Conservation (phyloP, 805 yeast species). For the Cyberlindnera petersonii region DNA sequence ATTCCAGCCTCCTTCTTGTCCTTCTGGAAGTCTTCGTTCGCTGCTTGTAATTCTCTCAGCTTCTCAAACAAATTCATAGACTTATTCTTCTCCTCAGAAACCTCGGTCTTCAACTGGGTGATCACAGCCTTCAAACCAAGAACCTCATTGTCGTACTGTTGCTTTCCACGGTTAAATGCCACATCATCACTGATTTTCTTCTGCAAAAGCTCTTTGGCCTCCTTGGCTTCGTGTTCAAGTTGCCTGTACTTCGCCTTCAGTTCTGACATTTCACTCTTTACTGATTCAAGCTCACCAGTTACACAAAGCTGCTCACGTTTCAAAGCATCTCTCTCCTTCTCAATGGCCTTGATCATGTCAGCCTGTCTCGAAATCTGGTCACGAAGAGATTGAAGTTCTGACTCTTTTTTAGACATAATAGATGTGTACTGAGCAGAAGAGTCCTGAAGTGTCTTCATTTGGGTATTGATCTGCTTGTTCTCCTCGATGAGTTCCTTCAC, state of each 20-base stretch:
- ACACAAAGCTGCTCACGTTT: conserved; percentile 28
- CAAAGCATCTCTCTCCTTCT: conserved; percentile 31
- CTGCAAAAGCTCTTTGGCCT: conserved; percentile 39
- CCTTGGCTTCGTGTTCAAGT: conserved; percentile 43
- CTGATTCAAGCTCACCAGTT: conserved; percentile 26
- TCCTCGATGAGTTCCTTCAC: conserved; percentile 39
- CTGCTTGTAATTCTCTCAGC: conserved; percentile 26
- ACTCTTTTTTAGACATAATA: conserved; percentile 34
- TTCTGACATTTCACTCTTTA: conserved; percentile 26
- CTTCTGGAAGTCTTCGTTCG: conserved; percentile 31
- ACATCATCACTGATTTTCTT: conserved; percentile 41
- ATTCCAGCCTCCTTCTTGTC: conserved; percentile 23
- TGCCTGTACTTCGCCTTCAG: conserved; percentile 30
- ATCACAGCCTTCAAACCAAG: conserved; percentile 33
- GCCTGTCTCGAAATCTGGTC: conserved; percentile 27
- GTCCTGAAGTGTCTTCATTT: conserved; percentile 35
- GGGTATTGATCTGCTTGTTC: conserved; percentile 39
- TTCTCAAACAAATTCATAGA: conserved; percentile 29
- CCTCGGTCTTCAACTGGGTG: conserved; percentile 11
- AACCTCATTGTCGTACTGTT: conserved; percentile 38
- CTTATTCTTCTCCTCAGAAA: conserved; percentile 30
- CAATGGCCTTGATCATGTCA: conserved; percentile 23
- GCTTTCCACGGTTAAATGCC: conserved; percentile 42
- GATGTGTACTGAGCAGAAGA: conserved; percentile 34
- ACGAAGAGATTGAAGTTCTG: conserved; percentile 31